A percentile compares a stretch with the other conserved stretches of the same genome.
phyloP scores from a whole-genome alignment of 768 basidiomycete genomes.

The Tephrocybe sp. region DNA sequence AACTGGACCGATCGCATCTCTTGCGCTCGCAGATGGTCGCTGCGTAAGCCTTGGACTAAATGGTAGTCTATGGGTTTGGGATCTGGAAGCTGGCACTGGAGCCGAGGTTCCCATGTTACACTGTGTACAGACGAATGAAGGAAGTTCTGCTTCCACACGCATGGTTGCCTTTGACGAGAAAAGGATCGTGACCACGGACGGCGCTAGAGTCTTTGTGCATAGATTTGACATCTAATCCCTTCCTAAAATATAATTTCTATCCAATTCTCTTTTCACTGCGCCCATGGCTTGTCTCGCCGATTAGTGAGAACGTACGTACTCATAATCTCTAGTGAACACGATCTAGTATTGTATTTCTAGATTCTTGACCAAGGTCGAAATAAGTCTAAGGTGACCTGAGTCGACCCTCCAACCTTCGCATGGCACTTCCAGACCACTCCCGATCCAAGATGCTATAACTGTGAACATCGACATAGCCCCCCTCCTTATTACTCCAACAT shows the following conservation, averaged over 20 bases:
- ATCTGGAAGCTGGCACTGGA: conserved; percentile 63
- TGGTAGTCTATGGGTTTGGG: conserved; percentile 85
- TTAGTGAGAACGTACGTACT: too few species aligned
- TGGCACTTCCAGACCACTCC: conserved; percentile 40
- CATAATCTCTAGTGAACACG: too few species aligned
- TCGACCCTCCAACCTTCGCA: conserved; percentile 26
- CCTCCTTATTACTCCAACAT: conserved; percentile 37
- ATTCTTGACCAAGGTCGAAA: too few species aligned
- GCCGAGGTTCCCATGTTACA: conserved; percentile 38
- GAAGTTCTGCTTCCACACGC: conserved; percentile 32
- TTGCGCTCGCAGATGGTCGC: conserved; percentile 78
- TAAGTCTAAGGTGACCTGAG: too few species aligned
- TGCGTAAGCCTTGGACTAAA: conserved; percentile 74
- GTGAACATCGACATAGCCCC: conserved; percentile 36
- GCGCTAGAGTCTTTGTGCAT: conserved; percentile 45
- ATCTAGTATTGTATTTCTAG: too few species aligned
- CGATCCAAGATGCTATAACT: conserved; percentile 42
- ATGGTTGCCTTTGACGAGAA: conserved; percentile 74
- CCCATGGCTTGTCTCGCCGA: too few species aligned
- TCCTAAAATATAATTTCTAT: too few species aligned
- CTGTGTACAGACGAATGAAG: conserved; percentile 8
- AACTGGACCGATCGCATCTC: conserved; percentile 59
- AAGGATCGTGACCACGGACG: conserved; percentile 56
- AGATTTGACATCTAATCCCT: conserved; percentile 54
- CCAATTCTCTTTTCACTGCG: too few species aligned